phyloP scores from a whole-genome alignment of 306 rosid genomes.

The Quercus variabilis region DNA sequence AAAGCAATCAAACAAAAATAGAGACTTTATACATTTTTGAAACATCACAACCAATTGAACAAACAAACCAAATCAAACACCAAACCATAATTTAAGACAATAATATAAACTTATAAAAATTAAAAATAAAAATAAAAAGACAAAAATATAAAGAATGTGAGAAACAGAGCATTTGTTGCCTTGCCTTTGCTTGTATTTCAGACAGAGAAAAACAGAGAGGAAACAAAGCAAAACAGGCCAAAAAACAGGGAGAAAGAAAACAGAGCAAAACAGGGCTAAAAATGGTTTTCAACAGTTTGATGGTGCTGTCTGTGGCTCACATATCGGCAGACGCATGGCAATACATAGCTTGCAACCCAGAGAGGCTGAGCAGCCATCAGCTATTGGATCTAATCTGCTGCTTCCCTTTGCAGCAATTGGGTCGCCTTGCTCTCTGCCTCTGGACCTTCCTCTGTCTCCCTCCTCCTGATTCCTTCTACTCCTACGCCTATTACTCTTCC shows the following conservation, averaged over 20 bases:
- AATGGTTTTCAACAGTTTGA: constrained; percentile 68
- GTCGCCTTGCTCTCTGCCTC: constrained; percentile 64
- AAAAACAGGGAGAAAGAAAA: neutral
- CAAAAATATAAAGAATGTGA: neutral
- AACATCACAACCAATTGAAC: neutral
- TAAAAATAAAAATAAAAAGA: too few relatives aligned
- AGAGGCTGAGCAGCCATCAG: constrained; percentile 47
- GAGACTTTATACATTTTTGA: neutral
- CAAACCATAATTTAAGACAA: too few relatives aligned
- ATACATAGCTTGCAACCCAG: constrained; percentile 47
- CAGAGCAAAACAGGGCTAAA: neutral
- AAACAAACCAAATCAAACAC: neutral
- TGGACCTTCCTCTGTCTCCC: constrained; percentile 74
- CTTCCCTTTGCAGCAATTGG: constrained; percentile 69
- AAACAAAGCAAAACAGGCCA: neutral
- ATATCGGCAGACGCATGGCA: constrained; percentile 70
- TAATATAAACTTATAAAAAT: too few relatives aligned
- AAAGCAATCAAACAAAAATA: neutral
- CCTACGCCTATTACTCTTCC: constrained; percentile 36
- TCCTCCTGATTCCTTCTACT: constrained; percentile 38
- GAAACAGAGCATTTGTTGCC: neutral
- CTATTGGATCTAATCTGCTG: constrained; percentile 58
- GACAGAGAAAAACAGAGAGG: neutral
- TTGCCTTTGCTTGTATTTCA: neutral
- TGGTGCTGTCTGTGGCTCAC: constrained; percentile 64